A percentile compares a stretch with the other conserved stretches of the same genome.
phyloP scores from a whole-genome alignment of 345 rosid genomes.

The Citrus glauca region DNA sequence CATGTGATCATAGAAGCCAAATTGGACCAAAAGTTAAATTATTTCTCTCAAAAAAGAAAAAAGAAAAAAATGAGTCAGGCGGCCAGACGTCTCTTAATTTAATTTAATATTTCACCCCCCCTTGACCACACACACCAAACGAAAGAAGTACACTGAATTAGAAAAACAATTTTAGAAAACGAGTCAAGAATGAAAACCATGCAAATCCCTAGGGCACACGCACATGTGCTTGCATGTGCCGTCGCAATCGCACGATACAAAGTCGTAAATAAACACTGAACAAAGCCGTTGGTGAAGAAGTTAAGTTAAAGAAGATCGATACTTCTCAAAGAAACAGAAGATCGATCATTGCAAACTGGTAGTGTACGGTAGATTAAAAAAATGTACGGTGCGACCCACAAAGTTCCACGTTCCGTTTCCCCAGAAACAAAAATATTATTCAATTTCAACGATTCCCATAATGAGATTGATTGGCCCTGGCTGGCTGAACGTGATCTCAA shows the following conservation, averaged over 20 bases:
- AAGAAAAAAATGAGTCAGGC: background rate
- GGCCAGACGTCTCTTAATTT: background rate
- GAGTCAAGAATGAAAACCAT: background rate
- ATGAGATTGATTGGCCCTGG: background rate
- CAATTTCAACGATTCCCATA: too few species aligned
- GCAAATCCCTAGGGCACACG: background rate
- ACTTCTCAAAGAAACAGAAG: background rate
- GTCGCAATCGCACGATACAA: background rate
- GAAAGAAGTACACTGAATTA: background rate
- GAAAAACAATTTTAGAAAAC: background rate
- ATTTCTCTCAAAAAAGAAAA: background rate
- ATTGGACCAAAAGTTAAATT: background rate
- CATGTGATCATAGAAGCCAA: background rate
- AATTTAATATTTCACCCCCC: too few species aligned
- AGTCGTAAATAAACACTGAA: too few species aligned
- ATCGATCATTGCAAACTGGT: background rate
- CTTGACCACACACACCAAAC: background rate
- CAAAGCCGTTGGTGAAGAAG: background rate
- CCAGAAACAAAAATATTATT: background rate
- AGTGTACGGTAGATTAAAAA: constrained; percentile 20
- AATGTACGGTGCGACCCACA: constrained; percentile 18
- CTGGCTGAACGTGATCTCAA: constrained; percentile 16
- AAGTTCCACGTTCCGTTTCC: constrained; percentile 3
- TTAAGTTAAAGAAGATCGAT: background rate
- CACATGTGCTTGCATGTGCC: constrained; percentile 5